Base-by-base conservation (phyloP, 139 green algal genomes). In the Marvania coccoides region DNA sequence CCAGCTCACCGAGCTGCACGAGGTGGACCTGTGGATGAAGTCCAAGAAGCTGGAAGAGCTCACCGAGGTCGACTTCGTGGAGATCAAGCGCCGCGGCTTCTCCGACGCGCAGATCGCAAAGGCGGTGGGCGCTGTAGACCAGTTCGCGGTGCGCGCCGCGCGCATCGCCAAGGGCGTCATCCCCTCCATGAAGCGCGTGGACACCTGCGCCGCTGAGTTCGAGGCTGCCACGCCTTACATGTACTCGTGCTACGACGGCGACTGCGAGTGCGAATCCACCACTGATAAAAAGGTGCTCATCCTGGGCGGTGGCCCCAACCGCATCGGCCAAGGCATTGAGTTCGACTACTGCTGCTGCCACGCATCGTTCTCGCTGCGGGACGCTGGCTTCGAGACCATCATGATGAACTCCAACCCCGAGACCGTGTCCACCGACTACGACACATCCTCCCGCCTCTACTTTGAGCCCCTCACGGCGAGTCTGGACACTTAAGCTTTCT, bases 331-430 rank as follows among this genome's bases (percentile, higher is more conserved):
- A 85, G 95, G 95, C 58, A 99, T 99, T 58, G 95, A 99, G 83
- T 99, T 99, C 55, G 95, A 99, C 80, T 99, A 99, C 88, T 99
- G 95, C 90, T 99, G 95, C 84, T 99, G 94, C 80, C 95, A 99
- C 67, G 94, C 95, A 6, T 94, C 90, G 4, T 99, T 96, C 75
- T 80, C 90, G 2, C 86, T 99, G 46, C 67, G 73, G 3, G 73
- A 74, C 29, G 61, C 51, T 54, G 87, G 93, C 14, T 98, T 87
- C 72, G 95, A 99, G 75, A 99, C 95, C 31, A 98, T 99, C 83
- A 99, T 99, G 95, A 95, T 98, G 90, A 99, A 99, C 83, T 91
- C 78, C 81, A 99, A 99, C 84, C 95, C 95, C 0, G 95, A 99
- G 85, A 99, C 95, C 4, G 95, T 99, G 26, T 94, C 87, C 24